A percentile compares a stretch with the other conserved stretches of the same genome.
phyloP scores from a whole-genome alignment of 2,329 filamentous ascomycete species.

The Neocatenulostroma microsporum region DNA sequence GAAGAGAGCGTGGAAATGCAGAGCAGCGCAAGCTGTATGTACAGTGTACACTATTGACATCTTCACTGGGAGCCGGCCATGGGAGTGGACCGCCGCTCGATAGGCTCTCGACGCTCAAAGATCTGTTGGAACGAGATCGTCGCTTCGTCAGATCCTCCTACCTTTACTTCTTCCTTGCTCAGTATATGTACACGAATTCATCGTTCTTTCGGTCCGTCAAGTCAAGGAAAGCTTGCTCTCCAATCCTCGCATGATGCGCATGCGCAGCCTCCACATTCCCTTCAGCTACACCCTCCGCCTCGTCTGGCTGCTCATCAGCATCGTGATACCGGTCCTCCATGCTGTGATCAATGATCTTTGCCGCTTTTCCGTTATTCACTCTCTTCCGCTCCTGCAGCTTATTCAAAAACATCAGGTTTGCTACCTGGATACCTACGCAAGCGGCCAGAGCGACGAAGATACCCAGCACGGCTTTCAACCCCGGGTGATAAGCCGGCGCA shows the following conservation, averaged over 20 bases:
- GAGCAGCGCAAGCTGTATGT: no score
- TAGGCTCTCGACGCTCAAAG: no score
- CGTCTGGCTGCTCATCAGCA: slow-evolving; percentile 15
- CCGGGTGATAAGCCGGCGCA: slow-evolving; percentile 52
- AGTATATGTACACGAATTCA: slow-evolving; percentile 33
- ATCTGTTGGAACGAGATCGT: no score
- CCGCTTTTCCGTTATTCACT: slow-evolving; percentile 53
- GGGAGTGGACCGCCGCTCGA: no score
- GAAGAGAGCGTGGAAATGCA: slow-evolving; percentile 1
- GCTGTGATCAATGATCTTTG: slow-evolving; percentile 51
- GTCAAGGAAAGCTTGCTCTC: slow-evolving; percentile 50
- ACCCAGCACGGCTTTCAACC: slow-evolving; percentile 48
- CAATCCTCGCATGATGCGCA: slow-evolving; percentile 28
- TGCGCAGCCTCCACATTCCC: slow-evolving; percentile 19
- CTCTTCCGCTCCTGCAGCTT: slow-evolving; percentile 48
- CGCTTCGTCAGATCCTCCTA: no score
- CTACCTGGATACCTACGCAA: slow-evolving; percentile 48
- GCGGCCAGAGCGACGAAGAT: slow-evolving; percentile 49
- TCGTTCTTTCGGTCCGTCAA: slow-evolving; percentile 57
- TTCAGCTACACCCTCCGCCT: slow-evolving; percentile 3
- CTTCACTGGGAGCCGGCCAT: no score
- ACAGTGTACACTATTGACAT: no score
- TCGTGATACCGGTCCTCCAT: slow-evolving; percentile 50
- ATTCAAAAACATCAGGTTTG: slow-evolving; percentile 50
- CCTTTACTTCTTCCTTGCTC: no score